These are phyloP conservation scores for Cicer chorassanicum DNA, from an alignment of 306 rosid species.

Conservation along the genomic window DNA sequence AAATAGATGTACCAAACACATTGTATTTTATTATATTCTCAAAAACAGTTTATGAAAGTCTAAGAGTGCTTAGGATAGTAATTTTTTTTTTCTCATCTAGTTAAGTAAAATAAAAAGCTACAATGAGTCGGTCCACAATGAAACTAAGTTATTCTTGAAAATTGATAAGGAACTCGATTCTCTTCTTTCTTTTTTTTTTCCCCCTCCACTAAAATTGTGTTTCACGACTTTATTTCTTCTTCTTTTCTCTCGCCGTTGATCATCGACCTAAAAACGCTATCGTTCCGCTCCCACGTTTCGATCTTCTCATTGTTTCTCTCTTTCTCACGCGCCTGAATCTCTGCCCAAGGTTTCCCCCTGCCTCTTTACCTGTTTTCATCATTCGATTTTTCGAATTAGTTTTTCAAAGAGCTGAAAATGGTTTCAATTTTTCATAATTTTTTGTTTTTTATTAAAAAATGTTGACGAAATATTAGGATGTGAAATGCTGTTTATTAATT, in stretches of 20 bases:
- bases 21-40: no score
- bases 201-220: not conserved
- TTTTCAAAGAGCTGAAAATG: not conserved
- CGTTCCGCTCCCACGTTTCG: not conserved
- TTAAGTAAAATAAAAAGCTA: no score
- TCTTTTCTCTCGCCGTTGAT: not conserved
- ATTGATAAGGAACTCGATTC: not conserved
- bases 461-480: slow-evolving; percentile 4
- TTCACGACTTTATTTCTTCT: not conserved
- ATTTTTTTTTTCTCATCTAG: no score
- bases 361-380: slow-evolving; percentile 13
- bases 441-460: not conserved
- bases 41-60: no score
- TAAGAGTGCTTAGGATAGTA: no score
- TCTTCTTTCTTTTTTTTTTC: not conserved
- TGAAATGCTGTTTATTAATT: slow-evolving; percentile 6
- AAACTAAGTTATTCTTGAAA: not conserved
- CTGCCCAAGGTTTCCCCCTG: slow-evolving; percentile 17
- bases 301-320: not conserved
- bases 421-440: not conserved
- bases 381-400: slow-evolving; percentile 7
- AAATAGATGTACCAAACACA: no score
- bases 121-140: not conserved
- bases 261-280: slow-evolving; percentile 21
- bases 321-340: slow-evolving; percentile 21